These are phyloP conservation scores for Blumeria graminis DNA, from an alignment of 2,329 filamentous ascomycete species.

Conservation along the genomic window DNA sequence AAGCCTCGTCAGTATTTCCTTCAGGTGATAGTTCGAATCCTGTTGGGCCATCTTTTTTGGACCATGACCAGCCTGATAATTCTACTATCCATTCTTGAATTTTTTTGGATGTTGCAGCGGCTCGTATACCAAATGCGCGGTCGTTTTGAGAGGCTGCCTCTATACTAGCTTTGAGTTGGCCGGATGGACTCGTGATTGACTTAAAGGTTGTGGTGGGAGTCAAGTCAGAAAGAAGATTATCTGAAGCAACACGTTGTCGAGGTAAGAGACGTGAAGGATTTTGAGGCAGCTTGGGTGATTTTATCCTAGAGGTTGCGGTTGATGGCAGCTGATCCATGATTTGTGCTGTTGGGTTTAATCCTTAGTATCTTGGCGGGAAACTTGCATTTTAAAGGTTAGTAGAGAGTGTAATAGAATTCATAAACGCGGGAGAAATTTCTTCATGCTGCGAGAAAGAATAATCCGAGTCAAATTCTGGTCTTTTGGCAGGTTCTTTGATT, in stretches of 20 bases:
- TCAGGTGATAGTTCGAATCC: constrained; percentile 28
- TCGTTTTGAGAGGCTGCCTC: constrained; percentile 38
- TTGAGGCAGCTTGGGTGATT: constrained; percentile 6
- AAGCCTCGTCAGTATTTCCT: constrained; percentile 20
- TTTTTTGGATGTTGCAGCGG: constrained; percentile 44
- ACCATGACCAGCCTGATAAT: constrained; percentile 35
- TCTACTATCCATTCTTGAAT: constrained; percentile 57
- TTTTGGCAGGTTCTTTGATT: no score
- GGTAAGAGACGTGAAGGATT: constrained; percentile 10
- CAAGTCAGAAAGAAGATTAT: constrained; percentile 37
- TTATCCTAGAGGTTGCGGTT: no score
- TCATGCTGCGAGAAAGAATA: no score
- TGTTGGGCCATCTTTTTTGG: constrained; percentile 21
- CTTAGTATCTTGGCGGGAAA: no score
- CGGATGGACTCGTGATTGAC: constrained; percentile 29
- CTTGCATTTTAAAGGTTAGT: no score
- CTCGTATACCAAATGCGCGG: constrained; percentile 45
- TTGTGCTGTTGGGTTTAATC: no score
- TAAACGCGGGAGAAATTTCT: no score
- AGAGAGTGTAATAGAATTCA: no score
- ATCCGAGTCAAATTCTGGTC: no score
- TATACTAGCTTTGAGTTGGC: constrained; percentile 31
- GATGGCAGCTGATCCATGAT: no score
- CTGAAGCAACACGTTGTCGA: constrained; percentile 13
- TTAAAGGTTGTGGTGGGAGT: constrained; percentile 35